A percentile compares a stretch with the other conserved stretches of the same genome.
These are phyloP conservation scores for Corniculantispora saksenae DNA, from an alignment of 2,329 filamentous ascomycete genomes.

Conservation along the genomic window DNA sequence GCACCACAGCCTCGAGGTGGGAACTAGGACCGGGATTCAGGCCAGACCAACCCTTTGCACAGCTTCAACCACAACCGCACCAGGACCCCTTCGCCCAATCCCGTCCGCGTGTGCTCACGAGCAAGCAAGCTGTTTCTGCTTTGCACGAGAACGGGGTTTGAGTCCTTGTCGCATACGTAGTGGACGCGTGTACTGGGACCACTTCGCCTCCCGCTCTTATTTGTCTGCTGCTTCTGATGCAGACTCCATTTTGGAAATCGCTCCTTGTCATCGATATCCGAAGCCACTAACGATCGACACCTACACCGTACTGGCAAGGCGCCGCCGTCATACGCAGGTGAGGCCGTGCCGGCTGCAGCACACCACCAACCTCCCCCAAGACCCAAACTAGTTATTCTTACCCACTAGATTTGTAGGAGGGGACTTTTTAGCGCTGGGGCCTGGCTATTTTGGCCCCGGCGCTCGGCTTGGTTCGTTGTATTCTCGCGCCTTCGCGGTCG, in stretches of 20 bases:
- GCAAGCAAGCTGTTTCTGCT: conserved; percentile 1
- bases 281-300: conserved; percentile 15
- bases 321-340: neutral
- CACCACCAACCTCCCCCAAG: neutral
- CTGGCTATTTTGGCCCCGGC: neutral
- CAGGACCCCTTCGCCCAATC: no score
- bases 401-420: no score
- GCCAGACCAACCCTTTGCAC: no score
- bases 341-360: neutral
- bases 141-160: conserved; percentile 1
- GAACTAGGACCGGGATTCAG: neutral
- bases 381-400: no score
- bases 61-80: neutral
- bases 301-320: neutral
- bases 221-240: neutral
- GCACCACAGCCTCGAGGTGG: no score
- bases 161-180: conserved; percentile 16
- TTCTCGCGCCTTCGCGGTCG: conserved; percentile 12
- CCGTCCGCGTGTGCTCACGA: no score
- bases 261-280: conserved; percentile 6
- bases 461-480: neutral
- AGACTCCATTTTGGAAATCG: conserved; percentile 1
- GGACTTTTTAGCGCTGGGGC: neutral
- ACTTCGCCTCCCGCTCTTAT: neutral
- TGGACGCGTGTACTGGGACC: conserved; percentile 12